Evolutionary conservation across 768 basidiomycete genomes (phyloP).

Genomic region (Naganishia friedmannii): DNA sequence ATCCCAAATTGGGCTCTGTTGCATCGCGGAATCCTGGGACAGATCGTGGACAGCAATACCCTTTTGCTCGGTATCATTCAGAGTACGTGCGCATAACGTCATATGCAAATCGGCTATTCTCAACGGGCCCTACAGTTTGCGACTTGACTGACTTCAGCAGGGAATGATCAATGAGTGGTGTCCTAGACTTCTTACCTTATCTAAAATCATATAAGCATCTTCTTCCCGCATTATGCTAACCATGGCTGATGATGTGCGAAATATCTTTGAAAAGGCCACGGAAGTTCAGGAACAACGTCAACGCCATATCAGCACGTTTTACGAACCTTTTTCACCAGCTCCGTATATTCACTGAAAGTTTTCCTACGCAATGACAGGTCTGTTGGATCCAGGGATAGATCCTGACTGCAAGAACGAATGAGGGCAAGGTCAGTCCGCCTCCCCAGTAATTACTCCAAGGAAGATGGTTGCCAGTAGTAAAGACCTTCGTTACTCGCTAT

Average conservation of each 20-base stretch:
- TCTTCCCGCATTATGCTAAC: slow-evolving; percentile 24
- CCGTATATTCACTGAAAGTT: neutral
- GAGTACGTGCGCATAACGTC: neutral
- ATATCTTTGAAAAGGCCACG: slow-evolving; percentile 1
- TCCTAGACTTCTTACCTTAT: slow-evolving; percentile 3
- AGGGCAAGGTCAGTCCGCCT: neutral
- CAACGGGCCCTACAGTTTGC: neutral
- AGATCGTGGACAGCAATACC: neutral
- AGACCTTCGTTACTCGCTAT: too few species aligned
- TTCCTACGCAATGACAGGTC: slow-evolving; percentile 6
- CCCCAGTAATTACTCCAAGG: too few species aligned
- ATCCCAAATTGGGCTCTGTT: neutral
- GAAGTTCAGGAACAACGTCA: neutral
- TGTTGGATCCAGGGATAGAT: neutral
- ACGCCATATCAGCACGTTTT: neutral
- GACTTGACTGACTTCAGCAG: too few species aligned
- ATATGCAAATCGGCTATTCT: neutral
- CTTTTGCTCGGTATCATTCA: neutral
- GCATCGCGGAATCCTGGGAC: neutral
- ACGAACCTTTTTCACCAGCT: slow-evolving; percentile 11
- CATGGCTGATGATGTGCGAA: slow-evolving; percentile 3
- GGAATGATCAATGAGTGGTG: neutral
- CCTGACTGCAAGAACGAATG: neutral
- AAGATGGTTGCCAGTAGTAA: too few species aligned
- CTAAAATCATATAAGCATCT: slow-evolving; percentile 11